Base-by-base conservation (phyloP, 208 protist species). In the Acanthamoeba comandoni region DNA sequence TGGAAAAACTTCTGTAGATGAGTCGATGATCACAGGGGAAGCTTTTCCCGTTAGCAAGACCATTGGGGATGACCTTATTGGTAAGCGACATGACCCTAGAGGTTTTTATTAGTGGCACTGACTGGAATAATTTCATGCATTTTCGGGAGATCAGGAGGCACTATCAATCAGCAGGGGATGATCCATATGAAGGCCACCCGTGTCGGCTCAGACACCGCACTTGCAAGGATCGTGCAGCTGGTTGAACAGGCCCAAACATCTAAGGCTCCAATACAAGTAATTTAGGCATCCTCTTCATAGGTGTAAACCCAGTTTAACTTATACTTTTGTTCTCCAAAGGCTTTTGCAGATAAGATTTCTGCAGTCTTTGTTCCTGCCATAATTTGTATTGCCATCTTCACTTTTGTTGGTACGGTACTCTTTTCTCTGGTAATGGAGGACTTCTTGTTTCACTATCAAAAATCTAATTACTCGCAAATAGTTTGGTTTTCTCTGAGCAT, bases 201-300 rank as follows among this genome's bases (percentile, higher is more conserved):
- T n/a, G 75, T 93, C 0, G 43, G 11, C 7, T 24, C n/a, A 2
- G 71, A 80, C 11, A 80, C 11, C 15, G 15, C n/a, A 0, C 71
- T 80, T 11, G 71, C 71, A 2, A 9, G 7, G 0, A 98, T 99
- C 64, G 95, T 98, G n/a, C 95, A 94, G 13, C 95, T 99, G 49
- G 97, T 99, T 29, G 96, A 98, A 91, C 94, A 99, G 53, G 98
- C 98, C 0, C 98, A 99, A 93, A 97, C 94, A 49, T 95, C 93
- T 19, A 99, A 99, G 95, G 96, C 98, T 0, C 95, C 97, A 0
- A 97, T 99, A 84, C 98, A 99, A 31, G 93, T 98, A n/a, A n/a
- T n/a, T n/a, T n/a, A n/a, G n/a, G n/a, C 12, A 97, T 77, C 69
- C 75, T 62, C 19, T 49, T 29, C 19, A 13, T 77, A 91, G 22